Evolutionary conservation across 306 rosid genomes (phyloP).

Genomic region (Crotalaria pallida): DNA sequence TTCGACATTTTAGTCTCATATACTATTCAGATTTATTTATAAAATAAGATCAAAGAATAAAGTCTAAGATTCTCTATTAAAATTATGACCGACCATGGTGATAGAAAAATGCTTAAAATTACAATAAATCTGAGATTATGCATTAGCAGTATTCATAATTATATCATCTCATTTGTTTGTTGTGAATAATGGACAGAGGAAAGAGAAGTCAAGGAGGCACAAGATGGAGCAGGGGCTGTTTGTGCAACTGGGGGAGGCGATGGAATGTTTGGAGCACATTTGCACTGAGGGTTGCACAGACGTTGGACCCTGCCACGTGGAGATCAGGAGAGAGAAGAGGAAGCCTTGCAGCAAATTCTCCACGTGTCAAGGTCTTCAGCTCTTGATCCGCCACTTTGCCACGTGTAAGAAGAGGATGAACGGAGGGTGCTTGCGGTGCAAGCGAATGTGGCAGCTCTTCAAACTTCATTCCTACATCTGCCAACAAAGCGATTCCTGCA

Average conservation of each 20-base stretch:
- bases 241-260: conserved; percentile 72
- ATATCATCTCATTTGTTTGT: too few species aligned
- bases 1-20: too few species aligned
- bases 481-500: conserved; percentile 62
- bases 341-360: conserved; percentile 56
- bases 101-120: too few species aligned
- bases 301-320: conserved; percentile 64
- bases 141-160: too few species aligned
- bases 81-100: too few species aligned
- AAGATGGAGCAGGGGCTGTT: conserved; percentile 59
- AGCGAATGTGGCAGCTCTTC: conserved; percentile 94
- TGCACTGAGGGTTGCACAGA: conserved; percentile 79
- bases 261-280: conserved; percentile 94
- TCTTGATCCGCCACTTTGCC: conserved; percentile 65
- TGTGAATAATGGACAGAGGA: conserved; percentile 50
- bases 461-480: conserved; percentile 75
- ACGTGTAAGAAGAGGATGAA: conserved; percentile 44
- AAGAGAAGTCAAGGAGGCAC: conserved; percentile 43
- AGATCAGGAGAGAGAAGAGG: conserved; percentile 32
- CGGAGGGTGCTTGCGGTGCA: conserved; percentile 76
- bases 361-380: conserved; percentile 76
- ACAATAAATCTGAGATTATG: too few species aligned
- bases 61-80: too few species aligned
- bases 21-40: too few species aligned
- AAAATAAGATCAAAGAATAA: too few species aligned